Percentiles rank a stretch among this genome's conserved stretches.
Evolutionary conservation across 2,329 filamentous ascomycete genomes (phyloP).

Genomic region (Trichoderma oligosporum): DNA sequence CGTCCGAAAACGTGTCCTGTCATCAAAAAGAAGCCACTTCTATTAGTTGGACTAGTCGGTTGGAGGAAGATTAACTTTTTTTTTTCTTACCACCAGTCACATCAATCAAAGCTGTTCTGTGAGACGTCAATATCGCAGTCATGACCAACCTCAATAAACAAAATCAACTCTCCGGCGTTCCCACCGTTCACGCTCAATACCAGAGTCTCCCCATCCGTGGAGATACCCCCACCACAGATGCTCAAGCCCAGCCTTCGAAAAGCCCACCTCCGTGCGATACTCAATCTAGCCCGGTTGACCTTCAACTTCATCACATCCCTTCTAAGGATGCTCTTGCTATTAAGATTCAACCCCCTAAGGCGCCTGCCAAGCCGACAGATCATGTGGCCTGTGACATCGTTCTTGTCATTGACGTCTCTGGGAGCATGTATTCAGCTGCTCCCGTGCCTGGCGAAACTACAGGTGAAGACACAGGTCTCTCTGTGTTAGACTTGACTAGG

Average conservation of each 20-base stretch:
- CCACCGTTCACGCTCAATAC: background rate
- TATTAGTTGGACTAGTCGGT: background rate
- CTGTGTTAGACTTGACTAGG: constrained; percentile 56
- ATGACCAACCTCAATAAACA: constrained; percentile 14
- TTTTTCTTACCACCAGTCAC: background rate
- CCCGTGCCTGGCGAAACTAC: constrained; percentile 43
- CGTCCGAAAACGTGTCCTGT: background rate
- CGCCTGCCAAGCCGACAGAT: constrained; percentile 28
- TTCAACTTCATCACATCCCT: constrained; percentile 41
- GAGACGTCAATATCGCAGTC: background rate
- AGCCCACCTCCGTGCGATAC: background rate
- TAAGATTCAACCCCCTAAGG: constrained; percentile 43
- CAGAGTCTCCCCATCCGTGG: constrained; percentile 4
- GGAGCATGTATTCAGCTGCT: constrained; percentile 50
- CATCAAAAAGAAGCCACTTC: background rate
- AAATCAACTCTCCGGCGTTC: background rate
- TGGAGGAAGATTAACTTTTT: background rate
- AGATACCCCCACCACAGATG: background rate
- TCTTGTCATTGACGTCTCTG: constrained; percentile 58
- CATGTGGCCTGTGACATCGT: constrained; percentile 58
- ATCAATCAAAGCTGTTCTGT: background rate
- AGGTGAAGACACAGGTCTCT: constrained; percentile 49
- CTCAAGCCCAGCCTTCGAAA: background rate
- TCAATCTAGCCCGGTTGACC: background rate
- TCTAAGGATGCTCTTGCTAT: constrained; percentile 42